Percentiles rank a stretch among this genome's conserved stretches.
Evolutionary conservation across 78 protist species (phyloP).

Genomic region (Tieghemostelium lacteum): DNA sequence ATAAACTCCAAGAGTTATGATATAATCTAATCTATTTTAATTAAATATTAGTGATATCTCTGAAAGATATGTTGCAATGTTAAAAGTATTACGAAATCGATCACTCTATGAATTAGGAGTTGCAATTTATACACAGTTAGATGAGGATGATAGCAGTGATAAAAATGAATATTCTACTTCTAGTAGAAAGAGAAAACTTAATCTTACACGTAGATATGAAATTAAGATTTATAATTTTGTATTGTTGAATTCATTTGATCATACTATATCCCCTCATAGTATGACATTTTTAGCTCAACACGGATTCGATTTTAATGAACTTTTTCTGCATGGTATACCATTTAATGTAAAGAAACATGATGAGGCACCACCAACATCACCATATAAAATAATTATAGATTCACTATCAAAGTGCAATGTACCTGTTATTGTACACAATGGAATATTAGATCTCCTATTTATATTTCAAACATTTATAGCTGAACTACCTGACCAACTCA

Average conservation of each 20-base stretch:
- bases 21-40: too few relatives aligned
- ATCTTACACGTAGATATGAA: neutral
- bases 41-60: conserved; percentile 10
- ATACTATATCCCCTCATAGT: conserved; percentile 12
- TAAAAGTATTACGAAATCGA: conserved; percentile 13
- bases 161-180: too few relatives aligned
- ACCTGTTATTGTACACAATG: conserved; percentile 52
- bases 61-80: conserved; percentile 31
- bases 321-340: conserved; percentile 52
- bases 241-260: conserved; percentile 8
- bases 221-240: conserved; percentile 40
- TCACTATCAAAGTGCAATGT: neutral
- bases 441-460: conserved; percentile 41
- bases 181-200: neutral
- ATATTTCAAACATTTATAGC: conserved; percentile 27
- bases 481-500: conserved; percentile 41
- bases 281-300: conserved; percentile 56
- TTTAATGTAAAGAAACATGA: neutral
- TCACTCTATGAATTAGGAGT: conserved; percentile 53
- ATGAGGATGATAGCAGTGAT: neutral
- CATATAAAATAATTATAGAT: conserved; percentile 8
- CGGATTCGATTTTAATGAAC: conserved; percentile 53
- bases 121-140: conserved; percentile 12
- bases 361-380: neutral
- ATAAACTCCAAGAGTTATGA: neutral